Conservation (phyloP, 2,329 filamentous ascomycete genomes). For the Celoporthe dispersa region DNA sequence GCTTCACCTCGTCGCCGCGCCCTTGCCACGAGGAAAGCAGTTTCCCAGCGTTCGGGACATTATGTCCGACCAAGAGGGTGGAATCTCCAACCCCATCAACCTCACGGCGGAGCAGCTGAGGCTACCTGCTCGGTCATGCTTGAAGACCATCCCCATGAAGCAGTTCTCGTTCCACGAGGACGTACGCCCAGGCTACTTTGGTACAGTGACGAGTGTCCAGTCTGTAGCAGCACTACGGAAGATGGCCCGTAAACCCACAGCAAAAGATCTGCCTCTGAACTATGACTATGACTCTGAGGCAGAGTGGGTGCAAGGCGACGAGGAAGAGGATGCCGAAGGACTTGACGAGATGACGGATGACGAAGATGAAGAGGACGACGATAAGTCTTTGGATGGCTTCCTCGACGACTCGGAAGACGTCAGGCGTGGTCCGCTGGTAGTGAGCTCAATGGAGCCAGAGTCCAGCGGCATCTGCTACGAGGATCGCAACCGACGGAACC, state of each 20-base stretch:
- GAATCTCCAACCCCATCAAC: slow-evolving; percentile 38
- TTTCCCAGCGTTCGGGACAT: slow-evolving; percentile 63
- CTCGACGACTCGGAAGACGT: slow-evolving; percentile 83
- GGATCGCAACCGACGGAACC: slow-evolving; percentile 53
- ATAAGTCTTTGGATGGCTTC: slow-evolving; percentile 87
- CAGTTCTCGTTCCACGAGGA: slow-evolving; percentile 65
- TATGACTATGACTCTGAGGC: slow-evolving; percentile 88
- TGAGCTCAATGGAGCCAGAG: slow-evolving; percentile 69
- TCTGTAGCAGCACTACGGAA: slow-evolving; percentile 53
- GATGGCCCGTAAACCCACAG: slow-evolving; percentile 59
- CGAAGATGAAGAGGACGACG: slow-evolving; percentile 72
- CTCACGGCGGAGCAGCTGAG: slow-evolving; percentile 48
- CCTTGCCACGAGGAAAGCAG: slow-evolving; percentile 52
- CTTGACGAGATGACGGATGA: slow-evolving; percentile 63
- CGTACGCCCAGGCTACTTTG: slow-evolving; percentile 72
- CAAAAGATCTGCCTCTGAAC: slow-evolving; percentile 62
- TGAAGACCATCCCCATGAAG: slow-evolving; percentile 66
- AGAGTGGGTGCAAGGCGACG: slow-evolving; percentile 79
- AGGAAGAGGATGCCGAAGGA: slow-evolving; percentile 71
- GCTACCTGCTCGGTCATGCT: slow-evolving; percentile 43
- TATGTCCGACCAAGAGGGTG: slow-evolving; percentile 57
- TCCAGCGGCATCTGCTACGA: slow-evolving; percentile 88
- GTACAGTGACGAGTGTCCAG: slow-evolving; percentile 69
- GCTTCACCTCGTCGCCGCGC: slow-evolving; percentile 47
- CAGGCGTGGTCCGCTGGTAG: slow-evolving; percentile 48